Conservation (phyloP, 2,329 filamentous ascomycete species). For the Atkinsonella texensis region DNA sequence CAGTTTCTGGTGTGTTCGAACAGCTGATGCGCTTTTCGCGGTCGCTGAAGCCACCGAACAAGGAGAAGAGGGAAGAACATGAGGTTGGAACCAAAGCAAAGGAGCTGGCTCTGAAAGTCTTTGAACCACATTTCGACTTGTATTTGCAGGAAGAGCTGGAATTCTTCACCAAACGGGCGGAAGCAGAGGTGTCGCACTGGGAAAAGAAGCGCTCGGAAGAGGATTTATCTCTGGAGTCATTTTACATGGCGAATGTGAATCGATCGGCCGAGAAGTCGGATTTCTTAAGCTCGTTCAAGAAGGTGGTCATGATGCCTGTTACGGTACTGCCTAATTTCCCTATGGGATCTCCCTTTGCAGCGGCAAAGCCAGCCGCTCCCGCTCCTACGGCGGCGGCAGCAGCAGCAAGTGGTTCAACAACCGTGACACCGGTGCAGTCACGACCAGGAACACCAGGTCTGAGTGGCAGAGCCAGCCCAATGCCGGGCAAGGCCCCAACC, state of each 20-base stretch:
- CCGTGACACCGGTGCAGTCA: conserved; percentile 27
- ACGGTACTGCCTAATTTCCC: conserved; percentile 68
- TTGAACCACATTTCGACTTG: conserved; percentile 86
- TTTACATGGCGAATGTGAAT: conserved; percentile 92
- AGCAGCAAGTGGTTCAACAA: conserved; percentile 15
- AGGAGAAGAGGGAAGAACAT: conserved; percentile 33
- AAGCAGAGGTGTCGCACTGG: conserved; percentile 71
- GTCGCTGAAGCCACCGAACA: conserved; percentile 53
- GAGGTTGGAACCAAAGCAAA: conserved; percentile 54
- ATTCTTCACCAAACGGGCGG: conserved; percentile 65
- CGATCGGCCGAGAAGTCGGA: conserved; percentile 93
- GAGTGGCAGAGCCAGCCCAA: conserved; percentile 25
- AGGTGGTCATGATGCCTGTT: conserved; percentile 98
- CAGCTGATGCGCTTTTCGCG: conserved; percentile 70
- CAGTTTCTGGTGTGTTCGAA: conserved; percentile 77
- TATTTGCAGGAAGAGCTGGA: conserved; percentile 89
- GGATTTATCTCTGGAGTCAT: conserved; percentile 80
- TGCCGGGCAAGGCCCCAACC: conserved; percentile 57
- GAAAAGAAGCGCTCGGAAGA: conserved; percentile 86
- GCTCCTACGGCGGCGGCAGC: not conserved
- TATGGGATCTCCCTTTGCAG: conserved; percentile 45
- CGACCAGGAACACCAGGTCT: conserved; percentile 38
- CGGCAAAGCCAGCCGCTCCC: conserved; percentile 22
- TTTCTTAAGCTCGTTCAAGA: conserved; percentile 92
- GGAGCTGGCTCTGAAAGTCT: conserved; percentile 57